Base-by-base conservation (phyloP, 495 filamentous ascomycete genomes). In the Hypoxylon trugodes region DNA sequence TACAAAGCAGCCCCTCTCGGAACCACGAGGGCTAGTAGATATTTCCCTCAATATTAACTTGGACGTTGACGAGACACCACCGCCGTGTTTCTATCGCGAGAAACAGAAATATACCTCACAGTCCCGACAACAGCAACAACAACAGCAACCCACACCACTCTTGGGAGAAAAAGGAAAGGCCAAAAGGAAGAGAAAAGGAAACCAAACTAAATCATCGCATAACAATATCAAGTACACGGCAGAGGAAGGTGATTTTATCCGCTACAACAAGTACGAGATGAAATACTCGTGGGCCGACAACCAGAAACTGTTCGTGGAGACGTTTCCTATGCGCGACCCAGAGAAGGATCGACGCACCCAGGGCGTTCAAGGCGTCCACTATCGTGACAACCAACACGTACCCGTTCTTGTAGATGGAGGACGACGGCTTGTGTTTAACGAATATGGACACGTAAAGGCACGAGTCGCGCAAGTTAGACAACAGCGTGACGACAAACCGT, bases 291-390 rank as follows among this genome's bases (percentile, higher is more conserved):
- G 77, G 77, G 38, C 60, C 1, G 57, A 71, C 15, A 61, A 75
- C 15, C 47, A 68, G 42, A 12, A 9, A 0, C 63, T 46, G 19
- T 81, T 73, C 69, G 22, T 41, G n/a, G 25, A 48, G 2, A 68
- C 59, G 35, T 78, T 76, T 19, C 68, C 68, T 12, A 61, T 56
- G 60, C 53, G 56, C 54, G 13, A 57, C 9, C 37, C 43, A 32
- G 10, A 53, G 28, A n/a, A 62, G 67, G 30, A 69, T 33, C 54
- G 66, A 32, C 4, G 46, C 22, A 65, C 1, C 0, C 58, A 71
- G 2, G 77, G 72, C 0, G 60, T 81, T 2, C 66, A 77, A 25
- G 76, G 78, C 46, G 53, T 62, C 8, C 71, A 70, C 59, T 81
- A 81, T 57, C 73, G 78, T 8, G 60, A 73, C 15, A 79, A 81